These are phyloP conservation scores for Bruguiera gymnorhiza DNA, from an alignment of 345 rosid species.

Conservation along the genomic window DNA sequence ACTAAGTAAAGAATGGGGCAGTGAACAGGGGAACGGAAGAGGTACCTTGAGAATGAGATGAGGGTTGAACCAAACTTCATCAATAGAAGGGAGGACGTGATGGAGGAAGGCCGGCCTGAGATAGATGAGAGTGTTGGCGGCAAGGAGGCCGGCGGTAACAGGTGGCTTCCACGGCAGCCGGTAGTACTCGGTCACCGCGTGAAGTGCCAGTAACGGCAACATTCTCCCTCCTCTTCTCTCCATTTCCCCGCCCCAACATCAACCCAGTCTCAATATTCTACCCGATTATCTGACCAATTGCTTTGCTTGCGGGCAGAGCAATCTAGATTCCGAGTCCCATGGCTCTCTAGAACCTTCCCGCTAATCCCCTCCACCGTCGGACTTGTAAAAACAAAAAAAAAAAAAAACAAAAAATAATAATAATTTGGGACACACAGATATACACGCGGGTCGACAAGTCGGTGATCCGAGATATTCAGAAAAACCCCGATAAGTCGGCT, in stretches of 20 bases:
- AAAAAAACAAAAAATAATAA: no score
- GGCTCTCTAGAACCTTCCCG: no score
- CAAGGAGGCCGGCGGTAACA: constrained; percentile 75
- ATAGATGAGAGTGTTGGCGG: constrained; percentile 70
- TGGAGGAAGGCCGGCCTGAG: constrained; percentile 65
- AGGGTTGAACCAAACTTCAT: constrained; percentile 80
- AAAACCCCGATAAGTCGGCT: no score
- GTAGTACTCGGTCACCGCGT: constrained; percentile 65
- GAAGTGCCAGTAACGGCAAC: constrained; percentile 73
- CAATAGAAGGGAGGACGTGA: constrained; percentile 57
- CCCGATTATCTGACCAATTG: background rate
- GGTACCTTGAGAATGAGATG: constrained; percentile 80
- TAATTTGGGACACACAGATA: no score
- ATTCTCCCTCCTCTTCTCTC: constrained; percentile 50
- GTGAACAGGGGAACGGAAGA: background rate
- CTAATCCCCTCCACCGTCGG: no score
- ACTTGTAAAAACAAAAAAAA: no score
- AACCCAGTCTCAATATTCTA: background rate
- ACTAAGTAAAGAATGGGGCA: background rate
- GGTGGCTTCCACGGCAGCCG: constrained; percentile 89
- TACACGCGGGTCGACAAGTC: no score
- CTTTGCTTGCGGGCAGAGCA: background rate
- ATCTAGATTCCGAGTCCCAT: background rate
- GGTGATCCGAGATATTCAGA: no score
- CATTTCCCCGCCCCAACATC: constrained; percentile 4